Evolutionary conservation across 2,329 filamentous ascomycete genomes (phyloP), one percentile per base, ranked within the genome.

Genomic region (Colletotrichum spinosum): DNA sequence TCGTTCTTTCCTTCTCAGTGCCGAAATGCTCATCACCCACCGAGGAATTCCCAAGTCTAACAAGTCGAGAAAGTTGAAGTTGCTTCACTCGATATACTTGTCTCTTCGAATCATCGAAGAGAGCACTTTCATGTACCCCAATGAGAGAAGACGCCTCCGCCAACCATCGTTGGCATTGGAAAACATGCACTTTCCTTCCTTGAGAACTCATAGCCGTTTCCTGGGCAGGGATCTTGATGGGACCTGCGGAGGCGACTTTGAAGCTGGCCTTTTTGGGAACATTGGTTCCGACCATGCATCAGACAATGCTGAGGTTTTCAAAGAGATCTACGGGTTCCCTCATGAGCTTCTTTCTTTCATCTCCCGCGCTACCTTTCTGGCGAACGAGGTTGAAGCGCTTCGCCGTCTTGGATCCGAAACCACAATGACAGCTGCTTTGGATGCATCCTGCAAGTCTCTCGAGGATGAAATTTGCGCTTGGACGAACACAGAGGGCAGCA

Each of bases 381-480:
- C 38, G 6, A 41, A 41, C 13, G 38, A 41, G 38, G 38, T 41
- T 41, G 38, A 13, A 13, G 8, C 13, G 38, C 1, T 41, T 41
- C 10, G 59, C 71, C 51, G 67, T 17, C 17, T 17, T 17, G 17
- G 17, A 17, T 17, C 17, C 38, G 38, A 41, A 4, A 41, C 38
- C 8, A 41, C 3, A 9, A 41, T 41, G 38, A 41, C 8, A 8
- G 38, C 38, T 9, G 38, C 8, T 8, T 12, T 41, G 38, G 38
- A 41, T 9, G 8, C 38, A 8, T 41, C 38, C 12, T 41, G 8
- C 8, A 41, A 41, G 12, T 9, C 2, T 8, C 38, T 41, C 38
- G 38, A 41, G 38, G 38, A 41, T 41, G 38, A 41, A 1, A 41
- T 41, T 4, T 41, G 38, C 38, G 38, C 38, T 12, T 41, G 38